Conservation (phyloP, 139 green algal genomes). For the Picochlorum sp. region DNA sequence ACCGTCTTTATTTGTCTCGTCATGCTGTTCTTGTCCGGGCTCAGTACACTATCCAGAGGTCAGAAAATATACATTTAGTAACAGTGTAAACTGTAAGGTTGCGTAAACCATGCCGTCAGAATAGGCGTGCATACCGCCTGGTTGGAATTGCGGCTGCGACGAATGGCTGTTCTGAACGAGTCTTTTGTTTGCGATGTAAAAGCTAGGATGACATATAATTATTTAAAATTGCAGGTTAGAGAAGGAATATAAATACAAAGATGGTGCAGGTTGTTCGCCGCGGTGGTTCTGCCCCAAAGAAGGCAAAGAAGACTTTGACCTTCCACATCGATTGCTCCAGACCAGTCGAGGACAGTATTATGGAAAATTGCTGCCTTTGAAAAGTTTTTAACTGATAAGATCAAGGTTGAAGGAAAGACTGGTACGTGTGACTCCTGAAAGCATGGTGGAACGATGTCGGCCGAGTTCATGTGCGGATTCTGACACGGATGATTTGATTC, state of each 20-base stretch:
- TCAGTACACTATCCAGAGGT: no score
- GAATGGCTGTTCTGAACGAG: no score
- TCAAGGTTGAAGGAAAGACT: slow-evolving; percentile 92
- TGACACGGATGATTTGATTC: slow-evolving; percentile 17
- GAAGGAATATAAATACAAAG: slow-evolving; percentile 16
- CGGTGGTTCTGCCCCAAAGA: slow-evolving; percentile 26
- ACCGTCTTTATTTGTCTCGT: no score
- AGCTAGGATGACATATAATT: background rate
- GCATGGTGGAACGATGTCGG: slow-evolving; percentile 13
- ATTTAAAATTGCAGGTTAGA: slow-evolving; percentile 1
- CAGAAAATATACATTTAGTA: no score
- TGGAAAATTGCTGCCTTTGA: slow-evolving; percentile 93
- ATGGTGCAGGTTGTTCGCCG: slow-evolving; percentile 33
- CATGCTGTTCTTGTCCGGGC: no score
- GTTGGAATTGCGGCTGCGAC: no score
- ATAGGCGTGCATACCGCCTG: no score
- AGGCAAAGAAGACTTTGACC: slow-evolving; percentile 65
- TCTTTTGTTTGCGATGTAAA: no score
- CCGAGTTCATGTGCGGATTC: background rate
- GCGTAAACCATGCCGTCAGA: no score
- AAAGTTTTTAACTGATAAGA: slow-evolving; percentile 95
- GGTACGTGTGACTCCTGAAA: background rate
- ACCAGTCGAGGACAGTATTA: slow-evolving; percentile 85
- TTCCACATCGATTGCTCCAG: slow-evolving; percentile 89
- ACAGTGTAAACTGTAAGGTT: no score